phyloP scores from a whole-genome alignment of 345 rosid species.

The Kernera saxatilis region DNA sequence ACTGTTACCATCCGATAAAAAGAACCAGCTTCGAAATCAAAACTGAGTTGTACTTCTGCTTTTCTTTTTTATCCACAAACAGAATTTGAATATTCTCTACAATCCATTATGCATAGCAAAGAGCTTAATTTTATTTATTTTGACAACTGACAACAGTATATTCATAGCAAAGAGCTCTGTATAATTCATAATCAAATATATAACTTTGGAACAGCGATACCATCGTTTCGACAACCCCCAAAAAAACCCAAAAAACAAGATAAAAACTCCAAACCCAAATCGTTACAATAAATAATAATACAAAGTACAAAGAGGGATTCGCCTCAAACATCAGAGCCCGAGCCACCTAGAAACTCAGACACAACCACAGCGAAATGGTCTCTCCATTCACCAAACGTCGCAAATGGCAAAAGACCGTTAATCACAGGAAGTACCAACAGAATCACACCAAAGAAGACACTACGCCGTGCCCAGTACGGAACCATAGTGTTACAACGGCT shows the following conservation, averaged over 20 bases:
- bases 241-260: not conserved
- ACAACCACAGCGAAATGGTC: conserved; percentile 39
- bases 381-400: conserved; percentile 59
- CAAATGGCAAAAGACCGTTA: conserved; percentile 78
- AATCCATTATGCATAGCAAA: not conserved
- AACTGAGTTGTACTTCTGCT: not conserved
- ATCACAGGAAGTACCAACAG: conserved; percentile 49
- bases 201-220: not conserved
- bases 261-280: not conserved
- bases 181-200: not conserved
- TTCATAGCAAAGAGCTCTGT: not conserved
- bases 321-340: not conserved
- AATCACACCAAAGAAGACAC: conserved; percentile 37
- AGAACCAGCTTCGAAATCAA: not conserved
- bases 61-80: not conserved
- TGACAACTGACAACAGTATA: not conserved
- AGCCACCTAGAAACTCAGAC: not conserved
- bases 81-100: not conserved
- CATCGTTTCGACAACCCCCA: not conserved
- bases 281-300: not conserved
- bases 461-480: conserved; percentile 65
- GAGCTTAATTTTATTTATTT: not conserved
- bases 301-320: not conserved
- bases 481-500: not conserved
- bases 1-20: not conserved